Conservation (phyloP, 2,329 filamentous ascomycete species). For the Atkinsonella hypoxylon region DNA sequence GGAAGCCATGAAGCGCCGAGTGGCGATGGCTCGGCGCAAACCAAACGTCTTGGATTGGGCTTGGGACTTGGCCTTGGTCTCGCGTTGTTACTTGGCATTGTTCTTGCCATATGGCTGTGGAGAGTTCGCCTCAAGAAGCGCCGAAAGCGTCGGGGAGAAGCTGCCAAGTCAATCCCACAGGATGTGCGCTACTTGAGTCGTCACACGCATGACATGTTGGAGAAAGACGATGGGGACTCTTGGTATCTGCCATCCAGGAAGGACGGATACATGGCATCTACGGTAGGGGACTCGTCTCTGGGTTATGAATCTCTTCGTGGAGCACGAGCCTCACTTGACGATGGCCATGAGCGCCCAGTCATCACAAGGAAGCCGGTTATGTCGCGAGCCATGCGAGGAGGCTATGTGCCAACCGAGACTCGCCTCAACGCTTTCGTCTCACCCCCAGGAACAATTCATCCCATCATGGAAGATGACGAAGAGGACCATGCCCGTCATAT, state of each 20-base stretch:
- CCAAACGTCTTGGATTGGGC: conserved; percentile 40
- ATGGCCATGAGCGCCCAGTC: conserved; percentile 22
- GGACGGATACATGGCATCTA: neutral
- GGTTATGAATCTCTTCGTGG: conserved; percentile 40
- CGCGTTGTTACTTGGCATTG: conserved; percentile 32
- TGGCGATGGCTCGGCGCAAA: conserved; percentile 10
- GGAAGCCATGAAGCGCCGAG: conserved; percentile 13
- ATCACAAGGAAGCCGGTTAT: conserved; percentile 23
- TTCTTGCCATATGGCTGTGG: conserved; percentile 38
- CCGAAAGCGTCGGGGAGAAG: conserved; percentile 30
- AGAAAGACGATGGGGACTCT: conserved; percentile 17
- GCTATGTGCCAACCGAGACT: conserved; percentile 21
- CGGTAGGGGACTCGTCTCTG: conserved; percentile 24
- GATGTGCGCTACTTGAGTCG: conserved; percentile 35
- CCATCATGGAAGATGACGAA: conserved; percentile 48
- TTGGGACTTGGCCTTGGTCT: conserved; percentile 49
- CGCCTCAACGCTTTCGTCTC: conserved; percentile 17
- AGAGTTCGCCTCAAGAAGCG: conserved; percentile 28
- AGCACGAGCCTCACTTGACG: conserved; percentile 2
- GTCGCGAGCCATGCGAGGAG: conserved; percentile 15
- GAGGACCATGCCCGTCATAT: conserved; percentile 27
- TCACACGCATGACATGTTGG: conserved; percentile 34
- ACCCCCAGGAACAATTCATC: conserved; percentile 36
- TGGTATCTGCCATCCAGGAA: neutral
- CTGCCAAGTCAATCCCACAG: conserved; percentile 36